These are phyloP conservation scores for Puya raimondii DNA, from an alignment of 176 grass and related monocot genomes.

Conservation along the genomic window DNA sequence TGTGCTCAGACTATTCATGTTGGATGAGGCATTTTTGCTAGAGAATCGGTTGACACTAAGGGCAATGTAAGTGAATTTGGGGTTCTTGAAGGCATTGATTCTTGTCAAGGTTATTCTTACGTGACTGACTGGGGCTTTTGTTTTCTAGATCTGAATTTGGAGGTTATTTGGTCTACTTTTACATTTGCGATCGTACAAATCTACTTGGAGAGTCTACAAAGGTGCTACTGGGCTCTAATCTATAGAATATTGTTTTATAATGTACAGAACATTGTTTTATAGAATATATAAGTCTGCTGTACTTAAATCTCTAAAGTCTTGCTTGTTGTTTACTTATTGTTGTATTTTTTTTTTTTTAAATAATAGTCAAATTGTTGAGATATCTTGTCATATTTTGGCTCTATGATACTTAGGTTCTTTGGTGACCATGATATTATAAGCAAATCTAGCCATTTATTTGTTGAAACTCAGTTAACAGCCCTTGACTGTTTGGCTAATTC, in stretches of 20 bases:
- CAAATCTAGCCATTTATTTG: too few species aligned
- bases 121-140: constrained; percentile 15
- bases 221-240: constrained; percentile 27
- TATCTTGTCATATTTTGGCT: too few species aligned
- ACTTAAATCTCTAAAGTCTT: too few species aligned
- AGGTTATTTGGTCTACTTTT: constrained; percentile 78
- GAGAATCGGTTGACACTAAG: constrained; percentile 72
- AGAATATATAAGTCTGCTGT: too few species aligned
- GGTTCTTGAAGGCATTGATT: not conserved
- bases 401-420: too few species aligned
- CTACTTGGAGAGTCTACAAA: constrained; percentile 83
- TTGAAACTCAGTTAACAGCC: too few species aligned
- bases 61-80: constrained; percentile 56
- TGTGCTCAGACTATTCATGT: constrained; percentile 60
- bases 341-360: too few species aligned
- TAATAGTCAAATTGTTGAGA: too few species aligned
- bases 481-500: too few species aligned
- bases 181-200: constrained; percentile 82
- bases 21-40: constrained; percentile 68
- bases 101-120: constrained; percentile 3
- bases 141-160: constrained; percentile 88
- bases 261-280: too few species aligned
- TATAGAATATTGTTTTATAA: not conserved
- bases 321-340: too few species aligned
- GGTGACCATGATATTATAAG: too few species aligned